Evolutionary conservation across 805 yeast species (phyloP).

Genomic region (Suhomyces sp.): DNA sequence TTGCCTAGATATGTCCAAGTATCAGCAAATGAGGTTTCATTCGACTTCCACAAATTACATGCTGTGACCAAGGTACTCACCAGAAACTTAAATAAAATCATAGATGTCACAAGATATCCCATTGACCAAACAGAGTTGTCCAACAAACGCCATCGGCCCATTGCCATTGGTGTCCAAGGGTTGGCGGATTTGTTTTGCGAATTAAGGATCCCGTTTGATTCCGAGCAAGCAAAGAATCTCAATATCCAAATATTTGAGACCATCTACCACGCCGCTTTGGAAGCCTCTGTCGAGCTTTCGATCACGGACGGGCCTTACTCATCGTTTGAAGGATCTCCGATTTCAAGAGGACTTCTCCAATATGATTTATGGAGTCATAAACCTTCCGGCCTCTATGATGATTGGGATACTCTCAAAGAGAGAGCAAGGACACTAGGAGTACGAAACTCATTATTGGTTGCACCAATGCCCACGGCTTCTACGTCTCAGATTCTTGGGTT

Average conservation of each 20-base stretch:
- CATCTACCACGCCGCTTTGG: slow-evolving; percentile 59
- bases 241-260: slow-evolving; percentile 63
- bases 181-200: slow-evolving; percentile 59
- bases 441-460: slow-evolving; percentile 59
- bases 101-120: slow-evolving; percentile 57
- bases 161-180: slow-evolving; percentile 65
- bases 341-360: slow-evolving; percentile 56
- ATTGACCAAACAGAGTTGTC: slow-evolving; percentile 54
- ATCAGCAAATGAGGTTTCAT: slow-evolving; percentile 42
- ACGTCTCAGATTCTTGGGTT: slow-evolving; percentile 62
- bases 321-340: slow-evolving; percentile 57
- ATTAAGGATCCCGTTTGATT: slow-evolving; percentile 57
- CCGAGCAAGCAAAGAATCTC: slow-evolving; percentile 54
- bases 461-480: slow-evolving; percentile 70
- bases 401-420: slow-evolving; percentile 57
- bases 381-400: slow-evolving; percentile 49
- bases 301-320: slow-evolving; percentile 50
- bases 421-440: slow-evolving; percentile 50
- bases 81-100: slow-evolving; percentile 55
- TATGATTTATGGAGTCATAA: slow-evolving; percentile 59
- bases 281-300: slow-evolving; percentile 57
- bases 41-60: slow-evolving; percentile 56
- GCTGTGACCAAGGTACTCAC: slow-evolving; percentile 54
- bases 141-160: slow-evolving; percentile 59
- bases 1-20: slow-evolving; percentile 55